These are phyloP conservation scores for Ophiocordyceps australis DNA, from an alignment of 2,329 filamentous ascomycete genomes.

Conservation along the genomic window DNA sequence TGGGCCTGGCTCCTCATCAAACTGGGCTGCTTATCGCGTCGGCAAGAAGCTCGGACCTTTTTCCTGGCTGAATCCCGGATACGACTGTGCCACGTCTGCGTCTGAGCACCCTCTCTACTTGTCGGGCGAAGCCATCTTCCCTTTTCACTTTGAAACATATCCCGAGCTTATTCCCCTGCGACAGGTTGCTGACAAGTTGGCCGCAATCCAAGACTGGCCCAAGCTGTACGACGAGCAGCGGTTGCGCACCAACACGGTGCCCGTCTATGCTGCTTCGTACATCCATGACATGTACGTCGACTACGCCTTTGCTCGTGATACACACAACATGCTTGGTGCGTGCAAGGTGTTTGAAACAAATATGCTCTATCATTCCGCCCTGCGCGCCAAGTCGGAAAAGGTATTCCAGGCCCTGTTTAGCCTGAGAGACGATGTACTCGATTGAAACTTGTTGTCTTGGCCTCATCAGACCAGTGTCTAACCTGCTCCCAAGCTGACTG, in stretches of 20 bases:
- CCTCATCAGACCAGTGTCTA: not conserved
- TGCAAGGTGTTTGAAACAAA: constrained; percentile 77
- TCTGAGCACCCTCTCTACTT: constrained; percentile 45
- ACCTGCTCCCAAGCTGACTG: not conserved
- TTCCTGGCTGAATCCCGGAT: constrained; percentile 26
- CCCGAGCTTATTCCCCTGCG: constrained; percentile 54
- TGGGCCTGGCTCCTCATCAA: constrained; percentile 39
- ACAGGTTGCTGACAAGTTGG: constrained; percentile 53
- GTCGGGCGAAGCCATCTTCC: constrained; percentile 85
- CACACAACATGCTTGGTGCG: constrained; percentile 54
- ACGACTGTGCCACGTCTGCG: constrained; percentile 10
- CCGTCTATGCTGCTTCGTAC: constrained; percentile 71
- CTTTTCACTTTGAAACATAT: constrained; percentile 69
- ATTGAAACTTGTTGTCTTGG: no score
- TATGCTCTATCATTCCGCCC: constrained; percentile 68
- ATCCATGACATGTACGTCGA: constrained; percentile 90
- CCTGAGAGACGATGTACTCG: constrained; percentile 50
- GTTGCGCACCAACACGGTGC: constrained; percentile 60
- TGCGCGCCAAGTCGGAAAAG: constrained; percentile 56
- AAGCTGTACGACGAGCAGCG: constrained; percentile 58
- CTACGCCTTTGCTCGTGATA: constrained; percentile 52
- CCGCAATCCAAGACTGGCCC: constrained; percentile 51
- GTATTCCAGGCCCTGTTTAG: constrained; percentile 61
- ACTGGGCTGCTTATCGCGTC: constrained; percentile 59
- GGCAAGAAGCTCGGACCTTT: constrained; percentile 28